These are phyloP conservation scores for Fabrea salina DNA, from an alignment of 169 alveolate species.

Conservation along the genomic window DNA sequence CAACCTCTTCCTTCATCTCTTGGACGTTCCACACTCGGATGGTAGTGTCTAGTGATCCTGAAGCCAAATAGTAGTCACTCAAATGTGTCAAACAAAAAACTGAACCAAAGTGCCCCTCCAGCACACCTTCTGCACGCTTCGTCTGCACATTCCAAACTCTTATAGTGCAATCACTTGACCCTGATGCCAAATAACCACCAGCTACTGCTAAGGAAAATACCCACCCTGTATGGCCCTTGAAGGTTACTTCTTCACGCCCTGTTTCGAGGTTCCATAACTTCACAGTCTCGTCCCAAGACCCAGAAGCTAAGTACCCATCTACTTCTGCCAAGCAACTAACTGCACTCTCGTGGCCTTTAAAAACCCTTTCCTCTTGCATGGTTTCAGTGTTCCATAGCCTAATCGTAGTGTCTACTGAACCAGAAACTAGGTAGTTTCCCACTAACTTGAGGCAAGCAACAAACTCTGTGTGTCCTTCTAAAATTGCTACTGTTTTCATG, in stretches of 20 bases:
- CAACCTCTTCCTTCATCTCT: background rate
- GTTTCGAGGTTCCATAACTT: background rate
- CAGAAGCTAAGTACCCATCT: background rate
- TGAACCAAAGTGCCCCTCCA: background rate
- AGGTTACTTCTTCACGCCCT: background rate
- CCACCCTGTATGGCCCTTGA: conserved; percentile 15
- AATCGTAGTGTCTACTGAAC: conserved; percentile 9
- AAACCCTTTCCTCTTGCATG: background rate
- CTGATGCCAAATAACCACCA: background rate
- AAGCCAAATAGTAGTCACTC: background rate
- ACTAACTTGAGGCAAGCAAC: background rate
- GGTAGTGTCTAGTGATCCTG: conserved; percentile 7
- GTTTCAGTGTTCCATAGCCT: conserved; percentile 1
- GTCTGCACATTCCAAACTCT: background rate
- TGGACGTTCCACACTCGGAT: background rate
- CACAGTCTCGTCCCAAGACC: background rate
- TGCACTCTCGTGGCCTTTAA: background rate
- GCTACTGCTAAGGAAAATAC: background rate
- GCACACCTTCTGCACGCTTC: background rate
- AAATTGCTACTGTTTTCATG: background rate
- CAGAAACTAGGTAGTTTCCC: background rate
- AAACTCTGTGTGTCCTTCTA: conserved; percentile 17
- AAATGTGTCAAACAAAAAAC: background rate
- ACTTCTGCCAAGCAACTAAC: background rate
- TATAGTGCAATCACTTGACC: background rate